Percentiles rank a stretch among this genome's conserved stretches.
These are phyloP conservation scores for Amanita pallidorosea DNA, from an alignment of 768 basidiomycete genomes.

Conservation along the genomic window DNA sequence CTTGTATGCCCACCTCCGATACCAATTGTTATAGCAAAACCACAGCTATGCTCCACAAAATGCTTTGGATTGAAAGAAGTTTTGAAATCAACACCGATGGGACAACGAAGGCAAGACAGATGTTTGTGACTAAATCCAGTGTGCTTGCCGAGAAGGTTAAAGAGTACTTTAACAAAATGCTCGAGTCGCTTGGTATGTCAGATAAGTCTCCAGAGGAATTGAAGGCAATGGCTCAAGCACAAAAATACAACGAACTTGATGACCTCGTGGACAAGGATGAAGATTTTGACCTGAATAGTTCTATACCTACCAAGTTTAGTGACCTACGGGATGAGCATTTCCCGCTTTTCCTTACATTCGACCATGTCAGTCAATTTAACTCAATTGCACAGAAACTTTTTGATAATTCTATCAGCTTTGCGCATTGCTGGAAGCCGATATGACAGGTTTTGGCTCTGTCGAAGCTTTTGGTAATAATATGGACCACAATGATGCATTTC, in stretches of 20 bases:
- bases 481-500: conserved; percentile 8
- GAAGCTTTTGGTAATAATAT: not conserved
- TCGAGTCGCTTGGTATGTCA: conserved; percentile 29
- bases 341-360: conserved; percentile 60
- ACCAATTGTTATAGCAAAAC: conserved; percentile 41
- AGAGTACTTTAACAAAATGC: conserved; percentile 47
- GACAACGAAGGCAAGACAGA: conserved; percentile 43
- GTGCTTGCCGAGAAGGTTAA: conserved; percentile 62
- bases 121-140: conserved; percentile 65
- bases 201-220: conserved; percentile 28
- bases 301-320: conserved; percentile 44
- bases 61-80: conserved; percentile 55
- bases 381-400: not conserved
- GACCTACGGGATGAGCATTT: conserved; percentile 50
- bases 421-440: conserved; percentile 37
- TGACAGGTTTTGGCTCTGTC: conserved; percentile 5
- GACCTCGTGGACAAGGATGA: conserved; percentile 32
- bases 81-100: conserved; percentile 27
- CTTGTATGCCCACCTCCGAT: not conserved
- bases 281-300: conserved; percentile 23
- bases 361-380: conserved; percentile 30
- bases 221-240: conserved; percentile 13
- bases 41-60: conserved; percentile 69
- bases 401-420: conserved; percentile 25
- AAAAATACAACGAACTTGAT: conserved; percentile 9